Conservation (phyloP, 352 stramenopile species). For the Blastocystis sp. region DNA sequence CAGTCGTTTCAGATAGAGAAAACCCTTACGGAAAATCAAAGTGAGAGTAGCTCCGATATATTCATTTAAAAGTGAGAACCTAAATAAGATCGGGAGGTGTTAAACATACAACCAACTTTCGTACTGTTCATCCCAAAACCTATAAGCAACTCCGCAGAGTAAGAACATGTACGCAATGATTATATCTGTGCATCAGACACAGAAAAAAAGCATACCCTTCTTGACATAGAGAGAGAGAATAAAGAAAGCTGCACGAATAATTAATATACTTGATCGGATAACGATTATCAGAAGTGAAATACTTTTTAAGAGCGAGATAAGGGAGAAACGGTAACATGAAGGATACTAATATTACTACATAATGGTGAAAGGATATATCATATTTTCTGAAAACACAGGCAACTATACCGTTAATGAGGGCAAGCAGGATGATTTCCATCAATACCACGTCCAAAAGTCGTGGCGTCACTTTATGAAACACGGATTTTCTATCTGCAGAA, state of each 20-base stretch:
- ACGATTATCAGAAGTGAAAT: neutral
- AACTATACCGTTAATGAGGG: neutral
- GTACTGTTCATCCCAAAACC: neutral
- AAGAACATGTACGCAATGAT: neutral
- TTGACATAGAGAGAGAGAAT: neutral
- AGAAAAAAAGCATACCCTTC: neutral
- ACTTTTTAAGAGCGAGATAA: neutral
- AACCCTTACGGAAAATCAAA: neutral
- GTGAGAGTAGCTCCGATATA: neutral
- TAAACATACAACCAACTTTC: neutral
- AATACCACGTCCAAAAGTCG: neutral
- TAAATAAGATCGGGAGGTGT: neutral
- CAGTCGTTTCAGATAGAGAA: neutral
- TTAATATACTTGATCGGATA: neutral
- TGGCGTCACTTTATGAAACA: neutral
- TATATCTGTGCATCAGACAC: neutral
- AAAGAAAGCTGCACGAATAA: neutral
- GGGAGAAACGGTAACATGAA: neutral
- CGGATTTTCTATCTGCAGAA: neutral
- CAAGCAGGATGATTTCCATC: neutral
- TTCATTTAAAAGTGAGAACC: neutral
- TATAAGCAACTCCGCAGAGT: neutral
- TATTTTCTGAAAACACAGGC: neutral
- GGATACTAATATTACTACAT: neutral
- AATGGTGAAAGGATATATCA: conserved; percentile 1